Evolutionary conservation across 306 rosid genomes (phyloP), one percentile per base, ranked within the genome.

Genomic region (Malus fusca): DNA sequence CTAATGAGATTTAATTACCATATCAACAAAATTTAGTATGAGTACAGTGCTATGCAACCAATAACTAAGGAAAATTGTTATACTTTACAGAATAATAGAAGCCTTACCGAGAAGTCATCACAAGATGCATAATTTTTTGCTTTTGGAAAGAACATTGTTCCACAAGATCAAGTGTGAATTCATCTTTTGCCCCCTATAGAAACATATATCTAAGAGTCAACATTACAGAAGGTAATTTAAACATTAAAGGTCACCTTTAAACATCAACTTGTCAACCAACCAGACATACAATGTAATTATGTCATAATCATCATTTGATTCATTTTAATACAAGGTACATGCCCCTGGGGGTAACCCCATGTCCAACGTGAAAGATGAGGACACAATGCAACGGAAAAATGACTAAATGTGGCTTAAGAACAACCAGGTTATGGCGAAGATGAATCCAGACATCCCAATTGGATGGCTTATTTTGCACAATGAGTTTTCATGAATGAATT

Each of bases 121-220:
- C 97, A 52, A 94, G 94, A 82, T 94, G 98, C 96, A 94, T 90
- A 73, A 94, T 89, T 75, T 84, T 88, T 81, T 94, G 96, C 94
- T 94, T 90, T 84, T 94, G 96, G 81, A 94, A 94, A 22, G 97
- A 90, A 81, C 98, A 91, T 62, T 94, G 98, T 82, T 94, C 98
- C 73, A 94, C 98, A 65, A 94, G 98, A 80, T 94, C 98, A 82
- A 94, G 97, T 40, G 98, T 90, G 82, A 94, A 94, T 81, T 94
- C 98, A 58, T 94, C 98, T 66, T 80, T 87, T 78, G 96, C 98
- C 66, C 84, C 96, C 98, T 94, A 64, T 23, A 65, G 48, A 67
- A 71, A 65, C 66, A 72, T 80, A 72, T 78, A 53, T 33, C 37
- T 56, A 42, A 26, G 42, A 42, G 78, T 66, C 63, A 60, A 40